Percentiles rank a stretch among this genome's conserved stretches.
Evolutionary conservation across 2,329 filamentous ascomycete species (phyloP).

Genomic region (Penicillium janthinellum): DNA sequence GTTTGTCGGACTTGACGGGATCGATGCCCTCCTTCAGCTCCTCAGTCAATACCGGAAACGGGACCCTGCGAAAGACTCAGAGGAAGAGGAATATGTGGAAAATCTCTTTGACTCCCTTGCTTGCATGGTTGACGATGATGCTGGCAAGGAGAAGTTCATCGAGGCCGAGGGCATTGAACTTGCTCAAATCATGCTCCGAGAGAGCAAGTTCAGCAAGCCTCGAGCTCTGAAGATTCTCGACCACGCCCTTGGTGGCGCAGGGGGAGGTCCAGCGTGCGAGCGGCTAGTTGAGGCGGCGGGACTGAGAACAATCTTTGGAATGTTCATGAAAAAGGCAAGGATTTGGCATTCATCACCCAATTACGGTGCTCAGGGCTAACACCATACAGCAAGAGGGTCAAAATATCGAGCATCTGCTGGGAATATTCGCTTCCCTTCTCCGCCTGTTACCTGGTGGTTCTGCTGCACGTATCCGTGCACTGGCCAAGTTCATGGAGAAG

Average conservation of each 20-base stretch:
- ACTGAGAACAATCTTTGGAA: slow-evolving; percentile 79
- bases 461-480: slow-evolving; percentile 73
- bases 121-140: slow-evolving; percentile 72
- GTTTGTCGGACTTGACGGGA: slow-evolving; percentile 67
- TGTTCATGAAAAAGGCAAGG: slow-evolving; percentile 76
- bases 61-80: slow-evolving; percentile 80
- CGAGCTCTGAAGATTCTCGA: slow-evolving; percentile 81
- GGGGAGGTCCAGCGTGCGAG: slow-evolving; percentile 67
- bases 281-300: slow-evolving; percentile 80
- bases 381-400: slow-evolving; percentile 59
- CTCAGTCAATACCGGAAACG: slow-evolving; percentile 81
- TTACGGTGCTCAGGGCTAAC: slow-evolving; percentile 18
- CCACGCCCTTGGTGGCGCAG: slow-evolving; percentile 68
- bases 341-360: background rate
- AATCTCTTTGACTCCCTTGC: slow-evolving; percentile 88
- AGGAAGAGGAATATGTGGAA: slow-evolving; percentile 93
- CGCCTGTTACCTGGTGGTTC: slow-evolving; percentile 77
- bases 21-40: slow-evolving; percentile 80
- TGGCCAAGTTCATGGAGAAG: slow-evolving; percentile 95
- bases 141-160: slow-evolving; percentile 78
- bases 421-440: slow-evolving; percentile 81
- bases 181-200: slow-evolving; percentile 85
- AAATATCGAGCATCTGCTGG: slow-evolving; percentile 76
- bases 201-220: slow-evolving; percentile 79
- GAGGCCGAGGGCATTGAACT: slow-evolving; percentile 92